Conservation (phyloP, 108 stramenopile species). For the Seminavis robusta region DNA sequence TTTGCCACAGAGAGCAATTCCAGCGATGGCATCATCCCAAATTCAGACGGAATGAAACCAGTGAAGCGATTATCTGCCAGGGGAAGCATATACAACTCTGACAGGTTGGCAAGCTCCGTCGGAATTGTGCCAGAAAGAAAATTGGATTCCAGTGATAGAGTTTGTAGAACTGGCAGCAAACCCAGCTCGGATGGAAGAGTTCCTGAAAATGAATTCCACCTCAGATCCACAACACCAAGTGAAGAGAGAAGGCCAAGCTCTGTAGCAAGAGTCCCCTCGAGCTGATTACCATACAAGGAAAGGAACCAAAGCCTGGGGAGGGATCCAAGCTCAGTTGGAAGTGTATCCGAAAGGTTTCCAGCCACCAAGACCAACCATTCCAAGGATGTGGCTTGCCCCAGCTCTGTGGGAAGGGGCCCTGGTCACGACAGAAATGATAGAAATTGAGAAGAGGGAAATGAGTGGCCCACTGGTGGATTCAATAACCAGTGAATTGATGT, state of each 20-base stretch:
- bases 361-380: too few species aligned
- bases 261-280: too few species aligned
- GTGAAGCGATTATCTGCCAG: constrained; percentile 40
- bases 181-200: constrained; percentile 36
- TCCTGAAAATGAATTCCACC: constrained; percentile 33
- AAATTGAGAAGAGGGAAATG: too few species aligned
- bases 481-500: too few species aligned
- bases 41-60: constrained; percentile 53
- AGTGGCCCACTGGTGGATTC: too few species aligned
- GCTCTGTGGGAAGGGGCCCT: background rate
- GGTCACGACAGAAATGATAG: background rate
- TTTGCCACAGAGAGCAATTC: constrained; percentile 24
- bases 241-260: constrained; percentile 6
- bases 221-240: constrained; percentile 34
- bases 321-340: too few species aligned
- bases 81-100: constrained; percentile 34
- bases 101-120: constrained; percentile 37
- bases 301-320: too few species aligned
- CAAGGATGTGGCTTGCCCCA: background rate
- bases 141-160: constrained; percentile 46
- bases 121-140: constrained; percentile 44
- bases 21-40: constrained; percentile 30
- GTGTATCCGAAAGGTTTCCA: too few species aligned
- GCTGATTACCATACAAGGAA: too few species aligned
- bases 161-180: constrained; percentile 11